A percentile compares a stretch with the other conserved stretches of the same genome.
phyloP scores from a whole-genome alignment of 2,329 filamentous ascomycete genomes.

The Diaporthe aspalathi region DNA sequence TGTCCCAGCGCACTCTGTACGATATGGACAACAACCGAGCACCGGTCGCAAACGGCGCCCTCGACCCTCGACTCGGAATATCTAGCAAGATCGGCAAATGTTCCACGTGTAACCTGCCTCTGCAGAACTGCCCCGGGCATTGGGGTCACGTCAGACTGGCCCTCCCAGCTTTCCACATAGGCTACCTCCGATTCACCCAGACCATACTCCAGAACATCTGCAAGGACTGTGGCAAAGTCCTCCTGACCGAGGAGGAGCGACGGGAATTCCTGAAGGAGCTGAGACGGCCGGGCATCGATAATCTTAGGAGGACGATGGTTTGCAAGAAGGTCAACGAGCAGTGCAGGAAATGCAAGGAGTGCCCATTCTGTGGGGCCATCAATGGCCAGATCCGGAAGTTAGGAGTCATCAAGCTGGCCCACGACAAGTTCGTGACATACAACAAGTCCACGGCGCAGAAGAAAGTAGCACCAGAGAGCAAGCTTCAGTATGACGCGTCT shows the following conservation, averaged over 20 bases:
- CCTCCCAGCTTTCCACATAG: constrained; percentile 93
- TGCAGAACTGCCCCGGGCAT: constrained; percentile 91
- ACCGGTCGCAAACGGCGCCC: constrained; percentile 83
- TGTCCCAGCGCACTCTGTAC: constrained; percentile 94
- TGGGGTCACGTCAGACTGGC: constrained; percentile 94
- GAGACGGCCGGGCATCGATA: constrained; percentile 85
- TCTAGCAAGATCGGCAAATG: constrained; percentile 86
- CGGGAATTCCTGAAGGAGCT: constrained; percentile 83
- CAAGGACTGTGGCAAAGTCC: constrained; percentile 89
- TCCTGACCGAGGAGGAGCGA: constrained; percentile 84
- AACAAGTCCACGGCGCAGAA: constrained; percentile 89
- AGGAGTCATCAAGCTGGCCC: constrained; percentile 90
- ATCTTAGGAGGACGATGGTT: constrained; percentile 83
- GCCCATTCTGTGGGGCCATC: constrained; percentile 81
- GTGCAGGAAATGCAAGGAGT: constrained; percentile 87
- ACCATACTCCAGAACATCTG: constrained; percentile 94
- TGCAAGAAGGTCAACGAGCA: constrained; percentile 90
- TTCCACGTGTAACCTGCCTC: constrained; percentile 82
- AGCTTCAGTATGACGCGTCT: constrained; percentile 86
- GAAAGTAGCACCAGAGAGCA: constrained; percentile 84
- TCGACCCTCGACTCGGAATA: constrained; percentile 89
- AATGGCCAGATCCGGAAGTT: constrained; percentile 95
- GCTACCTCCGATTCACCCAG: constrained; percentile 94
- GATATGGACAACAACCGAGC: constrained; percentile 80
- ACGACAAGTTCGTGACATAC: constrained; percentile 91